Conservation (phyloP, 148 eudicot species). For the Rhododendron ovatum region DNA sequence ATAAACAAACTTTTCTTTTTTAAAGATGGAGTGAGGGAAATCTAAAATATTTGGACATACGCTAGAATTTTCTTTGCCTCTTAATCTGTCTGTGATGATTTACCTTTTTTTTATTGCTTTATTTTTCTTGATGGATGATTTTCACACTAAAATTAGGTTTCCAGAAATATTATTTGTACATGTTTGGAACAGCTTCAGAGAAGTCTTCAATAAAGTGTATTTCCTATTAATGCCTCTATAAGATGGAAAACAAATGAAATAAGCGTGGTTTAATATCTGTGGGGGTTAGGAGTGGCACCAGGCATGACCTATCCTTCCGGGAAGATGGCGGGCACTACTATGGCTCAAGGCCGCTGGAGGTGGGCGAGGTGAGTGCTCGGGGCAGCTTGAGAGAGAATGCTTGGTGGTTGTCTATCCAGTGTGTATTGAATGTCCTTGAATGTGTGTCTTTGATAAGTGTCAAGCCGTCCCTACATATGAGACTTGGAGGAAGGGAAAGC, state of each 20-base stretch:
- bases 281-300: background rate
- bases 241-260: background rate
- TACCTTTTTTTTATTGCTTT: background rate
- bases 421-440: too few species aligned
- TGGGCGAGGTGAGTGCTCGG: background rate
- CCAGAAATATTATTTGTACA: background rate
- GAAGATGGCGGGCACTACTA: too few species aligned
- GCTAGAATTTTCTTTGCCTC: background rate
- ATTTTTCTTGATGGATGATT: background rate
- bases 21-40: background rate
- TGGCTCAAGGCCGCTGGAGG: too few species aligned
- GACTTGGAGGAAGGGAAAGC: background rate
- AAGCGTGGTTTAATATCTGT: background rate
- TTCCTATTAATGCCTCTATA: background rate
- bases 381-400: background rate
- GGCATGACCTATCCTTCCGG: too few species aligned
- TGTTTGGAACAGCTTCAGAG: too few species aligned
- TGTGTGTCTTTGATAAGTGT: background rate
- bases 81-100: background rate
- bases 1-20: background rate
- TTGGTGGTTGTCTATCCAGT: background rate
- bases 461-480: background rate
- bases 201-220: too few species aligned
- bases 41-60: background rate
- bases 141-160: background rate